Conservation (phyloP, 768 basidiomycete genomes). For the Leccinum longicurvipes region DNA sequence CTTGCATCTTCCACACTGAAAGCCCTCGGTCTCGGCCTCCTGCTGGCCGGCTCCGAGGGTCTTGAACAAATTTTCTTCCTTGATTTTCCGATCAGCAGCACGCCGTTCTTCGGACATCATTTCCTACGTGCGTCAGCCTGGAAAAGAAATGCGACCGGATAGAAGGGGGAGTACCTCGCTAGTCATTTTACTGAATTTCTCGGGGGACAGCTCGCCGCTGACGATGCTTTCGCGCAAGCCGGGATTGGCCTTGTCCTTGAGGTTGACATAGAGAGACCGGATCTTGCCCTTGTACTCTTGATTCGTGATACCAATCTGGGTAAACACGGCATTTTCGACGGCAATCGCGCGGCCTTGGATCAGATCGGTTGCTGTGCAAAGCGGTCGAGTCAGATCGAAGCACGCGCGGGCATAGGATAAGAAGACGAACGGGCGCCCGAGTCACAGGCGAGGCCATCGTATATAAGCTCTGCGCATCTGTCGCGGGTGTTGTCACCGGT, state of each 20-base stretch:
- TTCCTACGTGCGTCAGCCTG: constrained; percentile 56
- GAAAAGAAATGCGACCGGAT: not conserved
- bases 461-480: constrained; percentile 85
- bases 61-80: constrained; percentile 84
- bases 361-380: constrained; percentile 56
- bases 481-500: constrained; percentile 77
- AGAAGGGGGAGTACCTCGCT: constrained; percentile 59
- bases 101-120: constrained; percentile 95
- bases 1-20: constrained; percentile 95
- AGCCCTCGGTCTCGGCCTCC: constrained; percentile 94
- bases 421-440: constrained; percentile 77
- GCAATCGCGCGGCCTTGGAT: constrained; percentile 63
- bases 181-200: constrained; percentile 74
- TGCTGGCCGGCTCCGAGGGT: constrained; percentile 86
- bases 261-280: constrained; percentile 84
- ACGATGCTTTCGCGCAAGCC: constrained; percentile 80
- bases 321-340: constrained; percentile 66
- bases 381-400: constrained; percentile 5
- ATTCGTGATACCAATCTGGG: constrained; percentile 42
- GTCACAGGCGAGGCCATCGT: constrained; percentile 86
- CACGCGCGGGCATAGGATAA: constrained; percentile 17
- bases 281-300: constrained; percentile 72
- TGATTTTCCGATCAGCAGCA: constrained; percentile 76
- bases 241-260: constrained; percentile 95
- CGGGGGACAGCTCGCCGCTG: constrained; percentile 69